Evolutionary conservation across 148 eudicot species (phyloP).

Genomic region (Selenicereus undatus): DNA sequence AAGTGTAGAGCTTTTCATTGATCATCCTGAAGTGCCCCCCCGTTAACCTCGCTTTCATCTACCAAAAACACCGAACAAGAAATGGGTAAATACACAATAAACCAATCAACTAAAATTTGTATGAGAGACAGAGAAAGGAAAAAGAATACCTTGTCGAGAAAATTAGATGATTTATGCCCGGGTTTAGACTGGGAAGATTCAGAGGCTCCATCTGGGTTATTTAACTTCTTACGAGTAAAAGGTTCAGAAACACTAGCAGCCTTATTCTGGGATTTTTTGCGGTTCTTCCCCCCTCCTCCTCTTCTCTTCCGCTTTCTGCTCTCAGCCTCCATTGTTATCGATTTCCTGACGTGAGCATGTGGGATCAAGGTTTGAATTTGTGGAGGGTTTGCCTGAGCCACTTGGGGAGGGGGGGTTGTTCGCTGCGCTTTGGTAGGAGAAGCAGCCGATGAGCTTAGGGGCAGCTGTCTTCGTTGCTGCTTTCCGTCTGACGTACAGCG

Average conservation of each 20-base stretch:
- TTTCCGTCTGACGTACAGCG: not conserved
- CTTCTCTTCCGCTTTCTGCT: constrained; percentile 35
- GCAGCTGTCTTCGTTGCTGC: not conserved
- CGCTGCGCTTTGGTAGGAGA: not conserved
- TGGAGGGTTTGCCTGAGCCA: not conserved
- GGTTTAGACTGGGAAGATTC: constrained; percentile 2
- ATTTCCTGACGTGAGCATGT: not conserved
- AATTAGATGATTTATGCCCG: constrained; percentile 25
- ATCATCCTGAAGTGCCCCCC: constrained; percentile 95
- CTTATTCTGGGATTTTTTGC: constrained; percentile 9
- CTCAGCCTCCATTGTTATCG: constrained; percentile 22
- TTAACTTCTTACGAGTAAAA: not conserved
- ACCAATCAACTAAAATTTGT: not conserved
- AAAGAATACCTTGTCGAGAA: constrained; percentile 46
- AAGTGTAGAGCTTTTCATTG: constrained; percentile 96
- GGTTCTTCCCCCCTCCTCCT: constrained; percentile 11
- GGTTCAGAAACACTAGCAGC: not conserved
- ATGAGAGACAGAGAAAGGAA: not conserved
- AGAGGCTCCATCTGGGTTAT: not conserved
- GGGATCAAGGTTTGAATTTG: not conserved
- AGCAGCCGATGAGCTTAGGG: not conserved
- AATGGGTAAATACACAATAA: not conserved
- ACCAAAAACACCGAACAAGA: not conserved
- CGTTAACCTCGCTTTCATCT: constrained; percentile 85
- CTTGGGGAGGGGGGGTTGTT: not conserved